Evolutionary conservation across 2,329 filamentous ascomycete genomes (phyloP), one percentile per base, ranked within the genome.

Genomic region (Fusarium azukiicola): DNA sequence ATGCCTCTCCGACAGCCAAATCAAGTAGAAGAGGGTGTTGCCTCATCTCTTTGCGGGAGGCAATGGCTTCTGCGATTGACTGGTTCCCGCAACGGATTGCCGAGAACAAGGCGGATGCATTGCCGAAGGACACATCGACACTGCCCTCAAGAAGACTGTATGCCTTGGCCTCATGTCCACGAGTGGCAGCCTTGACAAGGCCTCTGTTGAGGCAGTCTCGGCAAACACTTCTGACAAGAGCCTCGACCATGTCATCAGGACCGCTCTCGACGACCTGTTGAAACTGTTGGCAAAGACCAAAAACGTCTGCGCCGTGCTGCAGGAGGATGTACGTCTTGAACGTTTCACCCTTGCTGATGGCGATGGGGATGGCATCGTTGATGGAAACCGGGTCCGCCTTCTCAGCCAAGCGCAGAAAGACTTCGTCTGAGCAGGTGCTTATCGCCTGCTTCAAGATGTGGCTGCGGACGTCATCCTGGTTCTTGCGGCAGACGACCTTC

Each of bases 281-380:
- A 8, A 67, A 67, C 47, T 44, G 14, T 19, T 67, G 9, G 16
- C 63, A 67, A 5, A 67, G 63, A 16, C 32, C 8, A 23, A 44
- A 67, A 7, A n/a, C 63, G 23, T 67, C 42, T 19, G 44, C 63
- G n/a, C 63, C 63, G n/a, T 27, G 63, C 27, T 17, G 70, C 5
- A 78, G 47, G 47, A 75, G 63, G 13, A 78, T 78, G 36, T 67
- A 54, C 2, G 64, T 56, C n/a, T 78, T 78, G 36, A 47, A 32
- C 11, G 50, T 2, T 27, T 78, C 64, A 23, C 58, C 32, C 14
- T 40, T 40, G 14, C 10, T 27, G 67, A 78, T 74, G 19, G 75
- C 75, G n/a, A 71, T 72, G 8, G 68, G 73, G 40, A 78, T 68
- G 17, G 75, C 73, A 38, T 78, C 64, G 16, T 71, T 73, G 32